phyloP scores from a whole-genome alignment of 2,329 filamentous ascomycete genomes.

The Alternaria rosae region DNA sequence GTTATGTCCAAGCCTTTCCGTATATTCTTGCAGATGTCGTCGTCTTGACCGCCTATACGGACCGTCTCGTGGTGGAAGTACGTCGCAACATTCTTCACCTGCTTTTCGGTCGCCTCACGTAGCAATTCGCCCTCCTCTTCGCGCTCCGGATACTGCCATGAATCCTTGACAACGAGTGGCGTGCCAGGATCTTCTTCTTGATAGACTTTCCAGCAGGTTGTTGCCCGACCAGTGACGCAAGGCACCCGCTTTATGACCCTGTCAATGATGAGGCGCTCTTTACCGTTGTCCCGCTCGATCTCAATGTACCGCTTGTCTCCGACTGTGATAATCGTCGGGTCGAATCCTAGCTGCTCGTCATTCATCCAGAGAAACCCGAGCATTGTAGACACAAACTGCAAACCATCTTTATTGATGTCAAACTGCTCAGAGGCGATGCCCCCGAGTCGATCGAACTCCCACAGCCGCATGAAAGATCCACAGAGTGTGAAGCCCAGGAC shows the following conservation, averaged over 20 bases:
- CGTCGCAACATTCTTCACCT: slow-evolving; percentile 51
- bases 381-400: slow-evolving; percentile 25
- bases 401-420: slow-evolving; percentile 55
- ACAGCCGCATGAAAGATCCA: slow-evolving; percentile 56
- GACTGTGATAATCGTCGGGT: not conserved
- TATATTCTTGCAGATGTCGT: not conserved
- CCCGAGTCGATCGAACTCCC: slow-evolving; percentile 57
- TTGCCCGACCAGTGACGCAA: slow-evolving; percentile 19
- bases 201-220: slow-evolving; percentile 1
- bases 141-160: not conserved
- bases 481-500: slow-evolving; percentile 60
- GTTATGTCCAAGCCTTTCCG: slow-evolving; percentile 1
- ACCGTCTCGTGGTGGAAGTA: slow-evolving; percentile 57
- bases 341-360: not conserved
- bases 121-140: not conserved
- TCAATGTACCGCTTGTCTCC: slow-evolving; percentile 45
- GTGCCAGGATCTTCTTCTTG: not conserved
- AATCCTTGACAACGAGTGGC: not conserved
- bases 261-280: slow-evolving; percentile 28
- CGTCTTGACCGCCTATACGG: slow-evolving; percentile 10
- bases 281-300: slow-evolving; percentile 46
- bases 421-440: slow-evolving; percentile 57
- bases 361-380: slow-evolving; percentile 55
- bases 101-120: slow-evolving; percentile 45
- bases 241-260: slow-evolving; percentile 22